phyloP scores from a whole-genome alignment of 495 filamentous ascomycete species.

The Neurospora tetrasperma region DNA sequence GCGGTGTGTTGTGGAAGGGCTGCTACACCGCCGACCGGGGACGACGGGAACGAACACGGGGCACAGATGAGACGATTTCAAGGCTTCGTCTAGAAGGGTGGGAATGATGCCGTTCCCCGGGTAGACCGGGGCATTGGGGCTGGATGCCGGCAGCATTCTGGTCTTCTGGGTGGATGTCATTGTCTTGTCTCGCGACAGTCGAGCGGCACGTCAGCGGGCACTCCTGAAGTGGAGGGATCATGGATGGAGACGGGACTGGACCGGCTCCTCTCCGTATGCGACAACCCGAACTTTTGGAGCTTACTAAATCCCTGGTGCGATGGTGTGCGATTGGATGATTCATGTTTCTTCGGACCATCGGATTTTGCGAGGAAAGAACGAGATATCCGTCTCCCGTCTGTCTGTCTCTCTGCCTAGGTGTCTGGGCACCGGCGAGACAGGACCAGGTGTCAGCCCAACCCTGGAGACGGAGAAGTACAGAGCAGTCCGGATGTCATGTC shows the following conservation, averaged over 20 bases:
- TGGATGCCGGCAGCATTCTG: not conserved
- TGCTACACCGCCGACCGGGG: not conserved
- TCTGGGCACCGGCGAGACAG: not conserved
- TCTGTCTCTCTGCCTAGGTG: not conserved
- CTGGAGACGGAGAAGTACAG: not conserved
- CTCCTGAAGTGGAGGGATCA: not conserved
- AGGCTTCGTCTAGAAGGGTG: not conserved
- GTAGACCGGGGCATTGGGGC: not conserved
- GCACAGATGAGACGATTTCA: not conserved
- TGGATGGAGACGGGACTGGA: not conserved
- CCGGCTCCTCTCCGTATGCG: not conserved
- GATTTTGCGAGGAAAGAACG: not conserved
- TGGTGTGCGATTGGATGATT: not conserved
- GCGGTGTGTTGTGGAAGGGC: not conserved
- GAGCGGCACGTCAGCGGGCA: not conserved
- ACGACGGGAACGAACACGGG: not conserved
- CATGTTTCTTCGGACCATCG: not conserved
- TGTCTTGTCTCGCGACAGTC: not conserved
- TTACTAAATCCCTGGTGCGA: not conserved
- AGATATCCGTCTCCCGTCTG: not conserved
- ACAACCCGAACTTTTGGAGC: not conserved
- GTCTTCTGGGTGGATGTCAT: not conserved
- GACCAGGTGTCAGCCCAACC: not conserved
- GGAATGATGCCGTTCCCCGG: not conserved
- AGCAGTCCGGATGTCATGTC: not conserved